These are phyloP conservation scores for Podospora appendiculata DNA, from an alignment of 495 filamentous ascomycete species.

Conservation along the genomic window DNA sequence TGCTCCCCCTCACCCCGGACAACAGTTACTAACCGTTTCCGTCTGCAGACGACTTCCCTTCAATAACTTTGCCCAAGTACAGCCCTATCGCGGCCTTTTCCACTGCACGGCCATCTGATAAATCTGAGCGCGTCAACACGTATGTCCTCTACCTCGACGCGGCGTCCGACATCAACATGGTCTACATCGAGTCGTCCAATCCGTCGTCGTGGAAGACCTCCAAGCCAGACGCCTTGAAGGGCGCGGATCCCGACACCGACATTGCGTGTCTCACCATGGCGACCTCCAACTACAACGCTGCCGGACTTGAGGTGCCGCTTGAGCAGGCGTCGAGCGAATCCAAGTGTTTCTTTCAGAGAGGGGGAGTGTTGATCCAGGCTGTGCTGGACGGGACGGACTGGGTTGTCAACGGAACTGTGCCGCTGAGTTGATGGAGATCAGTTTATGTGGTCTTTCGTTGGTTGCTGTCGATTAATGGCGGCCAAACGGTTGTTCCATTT, in stretches of 20 bases:
- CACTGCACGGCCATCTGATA: slow-evolving; percentile 1
- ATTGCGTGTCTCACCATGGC: slow-evolving; percentile 13
- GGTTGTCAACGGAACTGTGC: slow-evolving; percentile 2
- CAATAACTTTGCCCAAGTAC: not conserved
- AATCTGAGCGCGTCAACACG: slow-evolving; percentile 5
- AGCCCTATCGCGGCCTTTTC: slow-evolving; percentile 12
- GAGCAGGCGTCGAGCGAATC: not conserved
- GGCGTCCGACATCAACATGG: slow-evolving; percentile 5
- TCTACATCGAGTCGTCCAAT: slow-evolving; percentile 1
- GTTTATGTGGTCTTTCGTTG: too few species aligned
- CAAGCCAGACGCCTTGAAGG: slow-evolving; percentile 3
- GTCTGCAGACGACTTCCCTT: not conserved
- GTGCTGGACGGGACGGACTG: slow-evolving; percentile 4
- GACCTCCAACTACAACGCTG: not conserved
- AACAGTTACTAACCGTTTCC: too few species aligned
- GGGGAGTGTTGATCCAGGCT: slow-evolving; percentile 7
- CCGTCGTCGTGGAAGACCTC: slow-evolving; percentile 3
- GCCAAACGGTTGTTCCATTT: too few species aligned
- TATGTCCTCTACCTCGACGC: slow-evolving; percentile 11
- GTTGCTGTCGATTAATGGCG: too few species aligned
- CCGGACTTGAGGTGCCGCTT: not conserved
- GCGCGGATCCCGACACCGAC: slow-evolving; percentile 6
- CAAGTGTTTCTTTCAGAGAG: slow-evolving; percentile 13
- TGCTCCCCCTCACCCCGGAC: too few species aligned
- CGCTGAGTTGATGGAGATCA: not conserved